Evolutionary conservation across 2,329 filamentous ascomycete species (phyloP), one percentile per base, ranked within the genome.

Genomic region (Pseudogymnoascus sp.): DNA sequence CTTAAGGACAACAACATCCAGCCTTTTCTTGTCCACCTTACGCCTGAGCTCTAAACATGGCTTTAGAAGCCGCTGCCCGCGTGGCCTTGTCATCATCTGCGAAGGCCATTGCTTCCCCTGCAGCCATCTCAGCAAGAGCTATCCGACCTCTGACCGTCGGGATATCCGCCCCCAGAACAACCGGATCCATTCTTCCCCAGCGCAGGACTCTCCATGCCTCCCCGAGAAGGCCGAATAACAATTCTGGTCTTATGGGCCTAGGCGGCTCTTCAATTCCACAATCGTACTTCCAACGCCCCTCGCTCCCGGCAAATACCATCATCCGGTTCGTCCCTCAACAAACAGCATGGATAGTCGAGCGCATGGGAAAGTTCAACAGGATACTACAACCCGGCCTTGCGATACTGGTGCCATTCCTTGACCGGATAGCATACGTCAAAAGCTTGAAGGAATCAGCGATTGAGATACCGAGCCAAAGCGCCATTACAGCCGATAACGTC

Each of bases 291-390:
- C 88, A 89, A 73, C 83, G 83, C 66, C 79, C 82, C 11, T 80
- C 83, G 22, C 82, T 97, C 60, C 94, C 94, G 28, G 90, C 92
- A 69, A 99, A 99, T 78, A 99, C 94, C 3, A 81, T 99, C 66
- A 81, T 99, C 70, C 91, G 93, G 64, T 99, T 97, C 77, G 94
- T 99, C 42, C 94, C 94, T n/a, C 94, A 99, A 78, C 94, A 99
- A 80, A 97, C 93, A 70, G 94, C 94, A 75, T 99, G 94, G 94
- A 93, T 99, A 64, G 94, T 99, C 63, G 94, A 99, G 84, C 92
- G 94, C 73, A 99, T 99, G 94, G 94, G 94, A 71, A 94, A 92
- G 77, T 99, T 96, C 80, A 89, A 91, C 78, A 85, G 92, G 64
- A 97, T 99, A 71, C 80, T 99, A 60, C 85, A 97, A 70, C 94